These are phyloP conservation scores for Aspergillus novoparasiticus DNA, from an alignment of 2,329 filamentous ascomycete species.

Conservation along the genomic window DNA sequence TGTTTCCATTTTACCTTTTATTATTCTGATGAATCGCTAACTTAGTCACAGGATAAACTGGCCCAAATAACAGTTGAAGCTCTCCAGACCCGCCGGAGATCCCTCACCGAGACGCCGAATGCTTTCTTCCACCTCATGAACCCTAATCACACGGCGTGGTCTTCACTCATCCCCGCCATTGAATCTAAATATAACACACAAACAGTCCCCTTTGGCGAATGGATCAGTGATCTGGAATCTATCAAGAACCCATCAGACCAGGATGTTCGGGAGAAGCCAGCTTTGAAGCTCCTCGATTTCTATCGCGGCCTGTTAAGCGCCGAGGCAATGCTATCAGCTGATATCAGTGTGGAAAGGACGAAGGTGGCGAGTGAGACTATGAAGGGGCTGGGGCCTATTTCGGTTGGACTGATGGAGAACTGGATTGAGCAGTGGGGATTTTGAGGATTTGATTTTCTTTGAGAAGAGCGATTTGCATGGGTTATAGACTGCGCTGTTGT, in stretches of 20 bases:
- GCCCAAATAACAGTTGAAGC: slow-evolving; percentile 52
- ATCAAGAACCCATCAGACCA: slow-evolving; percentile 41
- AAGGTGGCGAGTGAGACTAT: slow-evolving; percentile 47
- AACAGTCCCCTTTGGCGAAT: slow-evolving; percentile 48
- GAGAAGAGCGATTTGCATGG: neutral
- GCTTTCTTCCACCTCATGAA: slow-evolving; percentile 53
- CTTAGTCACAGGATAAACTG: slow-evolving; percentile 38
- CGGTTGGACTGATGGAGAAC: neutral
- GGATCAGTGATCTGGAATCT: slow-evolving; percentile 50
- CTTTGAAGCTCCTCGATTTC: slow-evolving; percentile 56
- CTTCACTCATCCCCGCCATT: slow-evolving; percentile 43
- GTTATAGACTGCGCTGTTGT: neutral
- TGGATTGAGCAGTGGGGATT: slow-evolving; percentile 8
- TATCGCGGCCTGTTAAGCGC: slow-evolving; percentile 42
- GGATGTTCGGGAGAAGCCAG: slow-evolving; percentile 50
- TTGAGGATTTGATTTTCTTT: neutral
- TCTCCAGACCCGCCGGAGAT: slow-evolving; percentile 30
- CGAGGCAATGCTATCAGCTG: slow-evolving; percentile 28
- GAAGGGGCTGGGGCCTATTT: slow-evolving; percentile 33
- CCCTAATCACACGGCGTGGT: slow-evolving; percentile 46
- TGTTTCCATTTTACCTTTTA: neutral
- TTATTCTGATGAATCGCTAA: neutral
- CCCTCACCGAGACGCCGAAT: slow-evolving; percentile 11
- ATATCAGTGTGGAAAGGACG: slow-evolving; percentile 47
- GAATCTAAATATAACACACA: slow-evolving; percentile 43